phyloP scores from a whole-genome alignment of 192 early-diverging fungal species.

The Helicostylum pulchrum region DNA sequence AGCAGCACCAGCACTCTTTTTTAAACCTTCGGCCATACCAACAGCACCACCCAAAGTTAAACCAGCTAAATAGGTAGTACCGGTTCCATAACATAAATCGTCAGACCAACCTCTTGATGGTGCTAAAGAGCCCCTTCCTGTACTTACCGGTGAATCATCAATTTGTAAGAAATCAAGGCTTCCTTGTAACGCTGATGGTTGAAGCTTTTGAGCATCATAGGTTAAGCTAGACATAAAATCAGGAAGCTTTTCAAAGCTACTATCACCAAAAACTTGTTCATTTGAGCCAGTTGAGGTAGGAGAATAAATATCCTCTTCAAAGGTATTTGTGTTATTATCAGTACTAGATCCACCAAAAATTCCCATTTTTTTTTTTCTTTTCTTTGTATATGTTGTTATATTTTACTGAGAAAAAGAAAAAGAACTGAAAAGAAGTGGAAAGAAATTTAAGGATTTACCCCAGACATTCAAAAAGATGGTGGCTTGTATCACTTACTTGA shows the following conservation, averaged over 20 bases:
- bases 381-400: too few relatives aligned
- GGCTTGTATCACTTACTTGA: too few relatives aligned
- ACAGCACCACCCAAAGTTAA: constrained; percentile 68
- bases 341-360: constrained; percentile 11
- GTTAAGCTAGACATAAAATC: constrained; percentile 47
- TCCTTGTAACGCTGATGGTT: constrained; percentile 55
- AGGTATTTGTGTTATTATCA: not conserved
- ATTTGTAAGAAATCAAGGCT: constrained; percentile 52
- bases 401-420: too few relatives aligned
- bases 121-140: constrained; percentile 37
- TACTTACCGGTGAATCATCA: constrained; percentile 36
- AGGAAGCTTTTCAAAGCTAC: constrained; percentile 42
- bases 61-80: constrained; percentile 73
- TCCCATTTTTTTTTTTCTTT: constrained; percentile 8
- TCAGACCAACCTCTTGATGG: constrained; percentile 77
- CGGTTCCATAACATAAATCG: constrained; percentile 85
- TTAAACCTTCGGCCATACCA: constrained; percentile 76
- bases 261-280: constrained; percentile 14
- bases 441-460: too few relatives aligned
- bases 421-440: too few relatives aligned
- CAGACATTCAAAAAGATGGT: too few relatives aligned
- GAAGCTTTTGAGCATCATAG: constrained; percentile 42
- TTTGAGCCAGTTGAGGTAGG: constrained; percentile 7
- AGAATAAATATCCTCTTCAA: constrained; percentile 20
- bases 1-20: constrained; percentile 47